These are phyloP conservation scores for Fusarium mexicanum DNA, from an alignment of 2,329 filamentous ascomycete genomes.

Conservation along the genomic window DNA sequence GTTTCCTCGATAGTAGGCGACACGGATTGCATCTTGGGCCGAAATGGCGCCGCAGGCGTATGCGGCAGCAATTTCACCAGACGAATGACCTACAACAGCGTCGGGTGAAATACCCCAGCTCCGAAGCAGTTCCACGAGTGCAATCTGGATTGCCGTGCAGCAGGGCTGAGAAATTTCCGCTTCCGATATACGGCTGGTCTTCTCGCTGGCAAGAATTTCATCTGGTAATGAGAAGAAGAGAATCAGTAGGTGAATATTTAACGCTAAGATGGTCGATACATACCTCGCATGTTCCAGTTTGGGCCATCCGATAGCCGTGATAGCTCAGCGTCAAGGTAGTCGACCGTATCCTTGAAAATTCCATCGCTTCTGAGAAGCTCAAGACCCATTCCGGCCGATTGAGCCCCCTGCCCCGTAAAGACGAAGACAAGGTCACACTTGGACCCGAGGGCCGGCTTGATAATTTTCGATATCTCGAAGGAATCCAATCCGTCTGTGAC, in stretches of 20 bases:
- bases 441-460: conserved; percentile 1
- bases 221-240: background rate
- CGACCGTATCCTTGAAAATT: background rate
- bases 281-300: conserved; percentile 3
- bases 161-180: conserved; percentile 5
- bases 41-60: conserved; percentile 7
- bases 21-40: conserved; percentile 1
- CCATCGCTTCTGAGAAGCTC: conserved; percentile 4
- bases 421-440: conserved; percentile 5
- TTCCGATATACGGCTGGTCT: background rate
- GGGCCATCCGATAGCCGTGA: conserved; percentile 2
- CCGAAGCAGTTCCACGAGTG: conserved; percentile 1
- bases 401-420: conserved; percentile 4
- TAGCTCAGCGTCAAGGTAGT: conserved; percentile 4
- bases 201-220: conserved; percentile 3
- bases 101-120: conserved; percentile 4
- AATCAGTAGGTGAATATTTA: background rate
- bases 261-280: background rate
- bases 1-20: conserved; percentile 6
- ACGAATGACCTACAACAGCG: conserved; percentile 11
- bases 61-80: conserved; percentile 4
- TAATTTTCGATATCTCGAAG: conserved; percentile 1
- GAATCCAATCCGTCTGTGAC: conserved; percentile 7
- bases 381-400: conserved; percentile 2
- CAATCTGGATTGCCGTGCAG: conserved; percentile 7